A percentile compares a stretch with the other conserved stretches of the same genome.
Conservation (phyloP, 1,284 basidiomycete genomes). For the Austroboletus niveus region DNA sequence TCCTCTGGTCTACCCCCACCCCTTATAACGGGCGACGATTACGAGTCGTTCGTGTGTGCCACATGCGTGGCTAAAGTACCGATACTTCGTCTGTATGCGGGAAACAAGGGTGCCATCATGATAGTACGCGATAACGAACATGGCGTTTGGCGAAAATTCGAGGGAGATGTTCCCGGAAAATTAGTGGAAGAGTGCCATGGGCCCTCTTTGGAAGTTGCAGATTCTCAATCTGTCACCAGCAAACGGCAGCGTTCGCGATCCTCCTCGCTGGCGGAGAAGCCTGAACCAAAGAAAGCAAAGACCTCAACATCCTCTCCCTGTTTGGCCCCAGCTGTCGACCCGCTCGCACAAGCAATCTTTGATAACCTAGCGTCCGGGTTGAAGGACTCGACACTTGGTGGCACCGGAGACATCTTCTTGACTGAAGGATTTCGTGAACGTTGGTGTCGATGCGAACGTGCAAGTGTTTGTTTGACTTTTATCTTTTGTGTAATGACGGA, state of each 20-base stretch:
- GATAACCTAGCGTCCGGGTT: conserved; percentile 2
- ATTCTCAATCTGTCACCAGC: conserved; percentile 28
- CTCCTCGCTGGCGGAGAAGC: conserved; percentile 30
- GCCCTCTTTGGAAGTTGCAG: conserved; percentile 25
- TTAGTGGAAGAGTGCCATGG: conserved; percentile 13
- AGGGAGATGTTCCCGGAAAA: conserved; percentile 10
- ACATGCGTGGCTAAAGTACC: conserved; percentile 55
- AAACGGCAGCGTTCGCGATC: conserved; percentile 53
- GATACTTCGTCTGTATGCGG: conserved; percentile 59
- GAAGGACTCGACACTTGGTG: conserved; percentile 17
- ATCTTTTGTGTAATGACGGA: too few species aligned
- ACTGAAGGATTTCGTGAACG: conserved; percentile 66
- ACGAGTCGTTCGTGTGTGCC: conserved; percentile 70
- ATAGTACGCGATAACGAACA: conserved; percentile 49
- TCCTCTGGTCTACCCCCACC: conserved; percentile 63
- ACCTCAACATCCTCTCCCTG: conserved; percentile 37
- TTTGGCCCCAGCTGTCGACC: conserved; percentile 49
- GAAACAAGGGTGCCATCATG: conserved; percentile 62
- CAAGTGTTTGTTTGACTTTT: conserved; percentile 30
- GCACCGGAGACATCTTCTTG: conserved; percentile 70
- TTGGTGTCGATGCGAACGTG: conserved; percentile 69
- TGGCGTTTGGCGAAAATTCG: conserved; percentile 52
- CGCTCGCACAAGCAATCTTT: conserved; percentile 42
- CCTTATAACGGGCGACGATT: conserved; percentile 61
- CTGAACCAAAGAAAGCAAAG: conserved; percentile 50